Conservation (phyloP, 2,329 filamentous ascomycete species). For the Rhinocladiella similis region DNA sequence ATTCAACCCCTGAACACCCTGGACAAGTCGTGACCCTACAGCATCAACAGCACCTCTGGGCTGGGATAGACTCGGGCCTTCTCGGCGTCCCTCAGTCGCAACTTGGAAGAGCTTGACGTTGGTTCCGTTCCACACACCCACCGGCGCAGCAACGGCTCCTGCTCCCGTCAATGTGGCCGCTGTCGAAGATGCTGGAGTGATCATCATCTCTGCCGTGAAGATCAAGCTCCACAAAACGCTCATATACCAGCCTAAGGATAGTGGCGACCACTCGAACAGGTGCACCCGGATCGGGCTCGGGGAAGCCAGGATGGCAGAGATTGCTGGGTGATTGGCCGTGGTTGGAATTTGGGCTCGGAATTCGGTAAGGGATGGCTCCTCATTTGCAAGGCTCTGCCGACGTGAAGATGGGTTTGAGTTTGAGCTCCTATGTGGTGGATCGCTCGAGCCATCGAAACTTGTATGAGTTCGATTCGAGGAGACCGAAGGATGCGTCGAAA, state of each 20-base stretch:
- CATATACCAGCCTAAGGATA: conserved; percentile 93
- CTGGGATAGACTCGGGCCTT: conserved; percentile 77
- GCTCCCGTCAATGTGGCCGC: conserved; percentile 28
- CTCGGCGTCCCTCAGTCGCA: conserved; percentile 71
- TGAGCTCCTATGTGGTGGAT: conserved; percentile 26
- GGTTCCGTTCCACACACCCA: conserved; percentile 93
- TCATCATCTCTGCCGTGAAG: conserved; percentile 85
- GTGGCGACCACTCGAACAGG: conserved; percentile 89
- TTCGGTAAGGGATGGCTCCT: conserved; percentile 43
- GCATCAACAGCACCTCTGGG: conserved; percentile 91
- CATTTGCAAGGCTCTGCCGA: conserved; percentile 32
- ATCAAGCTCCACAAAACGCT: conserved; percentile 91
- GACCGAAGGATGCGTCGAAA: conserved; percentile 47
- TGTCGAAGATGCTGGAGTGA: conserved; percentile 39
- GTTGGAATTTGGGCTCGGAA: conserved; percentile 45
- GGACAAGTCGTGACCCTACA: conserved; percentile 85
- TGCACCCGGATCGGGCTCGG: conserved; percentile 74
- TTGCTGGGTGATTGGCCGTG: conserved; percentile 52
- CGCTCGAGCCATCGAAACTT: not conserved
- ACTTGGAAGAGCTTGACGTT: conserved; percentile 85
- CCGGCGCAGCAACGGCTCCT: conserved; percentile 69
- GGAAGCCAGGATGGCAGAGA: conserved; percentile 69
- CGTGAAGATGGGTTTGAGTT: conserved; percentile 30
- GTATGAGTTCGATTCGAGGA: conserved; percentile 22
- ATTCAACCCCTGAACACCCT: conserved; percentile 79